A percentile compares a stretch with the other conserved stretches of the same genome.
Conservation (phyloP, 352 stramenopile genomes). For the Phytophthora megakarya region DNA sequence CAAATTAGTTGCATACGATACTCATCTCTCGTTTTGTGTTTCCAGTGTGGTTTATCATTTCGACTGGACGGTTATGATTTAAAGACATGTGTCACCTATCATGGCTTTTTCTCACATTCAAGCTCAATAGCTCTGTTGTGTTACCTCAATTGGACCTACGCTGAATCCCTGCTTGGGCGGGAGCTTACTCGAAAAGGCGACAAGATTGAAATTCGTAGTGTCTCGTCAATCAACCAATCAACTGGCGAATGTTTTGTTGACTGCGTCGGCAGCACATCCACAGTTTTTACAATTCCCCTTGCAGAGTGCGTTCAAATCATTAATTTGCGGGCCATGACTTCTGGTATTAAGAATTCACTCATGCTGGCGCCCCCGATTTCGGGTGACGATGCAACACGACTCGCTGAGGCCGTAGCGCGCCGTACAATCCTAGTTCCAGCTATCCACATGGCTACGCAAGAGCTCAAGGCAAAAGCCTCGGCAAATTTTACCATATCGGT, state of each 20-base stretch:
- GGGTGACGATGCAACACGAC: slow-evolving; percentile 38
- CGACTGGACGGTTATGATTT: slow-evolving; percentile 64
- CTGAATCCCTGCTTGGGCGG: slow-evolving; percentile 42
- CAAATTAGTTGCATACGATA: not conserved
- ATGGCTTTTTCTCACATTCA: slow-evolving; percentile 60
- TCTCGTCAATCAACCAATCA: slow-evolving; percentile 43
- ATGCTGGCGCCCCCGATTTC: slow-evolving; percentile 41
- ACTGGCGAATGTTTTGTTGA: slow-evolving; percentile 55
- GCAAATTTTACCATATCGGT: slow-evolving; percentile 49
- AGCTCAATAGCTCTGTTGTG: slow-evolving; percentile 53
- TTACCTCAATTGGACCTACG: slow-evolving; percentile 66
- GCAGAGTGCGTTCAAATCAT: slow-evolving; percentile 59
- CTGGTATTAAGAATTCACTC: slow-evolving; percentile 26
- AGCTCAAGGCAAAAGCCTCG: slow-evolving; percentile 48
- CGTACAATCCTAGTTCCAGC: slow-evolving; percentile 41
- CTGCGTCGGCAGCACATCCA: slow-evolving; percentile 6
- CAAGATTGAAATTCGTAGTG: slow-evolving; percentile 37
- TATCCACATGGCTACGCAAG: slow-evolving; percentile 58
- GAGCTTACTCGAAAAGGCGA: slow-evolving; percentile 46
- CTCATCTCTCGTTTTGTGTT: not conserved
- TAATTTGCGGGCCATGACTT: slow-evolving; percentile 51
- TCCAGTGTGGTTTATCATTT: slow-evolving; percentile 71
- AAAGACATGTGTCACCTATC: slow-evolving; percentile 47
- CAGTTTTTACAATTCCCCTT: slow-evolving; percentile 29
- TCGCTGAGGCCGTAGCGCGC: slow-evolving; percentile 46